A percentile compares a stretch with the other conserved stretches of the same genome.
phyloP scores from a whole-genome alignment of 345 rosid genomes.

The Limnanthes douglasii region DNA sequence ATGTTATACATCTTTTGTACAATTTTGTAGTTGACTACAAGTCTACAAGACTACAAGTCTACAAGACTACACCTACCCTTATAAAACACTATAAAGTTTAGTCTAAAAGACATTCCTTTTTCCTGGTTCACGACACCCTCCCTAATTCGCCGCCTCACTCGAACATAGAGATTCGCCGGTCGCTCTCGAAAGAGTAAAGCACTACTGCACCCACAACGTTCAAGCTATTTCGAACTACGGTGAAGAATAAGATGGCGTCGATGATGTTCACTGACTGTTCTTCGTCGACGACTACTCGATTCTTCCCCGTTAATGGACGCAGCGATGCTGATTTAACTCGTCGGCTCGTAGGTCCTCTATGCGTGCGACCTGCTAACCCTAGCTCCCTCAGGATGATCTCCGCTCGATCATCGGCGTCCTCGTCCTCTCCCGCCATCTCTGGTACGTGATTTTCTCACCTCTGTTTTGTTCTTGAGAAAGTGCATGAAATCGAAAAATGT shows the following conservation, averaged over 20 bases:
- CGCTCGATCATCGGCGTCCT: slow-evolving; percentile 12
- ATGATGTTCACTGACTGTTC: slow-evolving; percentile 26
- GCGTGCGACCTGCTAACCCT: slow-evolving; percentile 6
- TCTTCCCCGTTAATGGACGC: slow-evolving; percentile 18
- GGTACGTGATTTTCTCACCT: slow-evolving; percentile 10
- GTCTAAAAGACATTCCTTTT: no score
- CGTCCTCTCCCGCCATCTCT: slow-evolving; percentile 9
- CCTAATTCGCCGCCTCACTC: no score
- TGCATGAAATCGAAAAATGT: not conserved
- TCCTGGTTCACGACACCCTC: no score
- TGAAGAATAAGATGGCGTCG: slow-evolving; percentile 24
- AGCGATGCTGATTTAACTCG: slow-evolving; percentile 6
- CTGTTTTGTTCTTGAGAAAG: not conserved
- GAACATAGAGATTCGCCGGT: no score
- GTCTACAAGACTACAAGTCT: no score
- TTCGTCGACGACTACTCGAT: slow-evolving; percentile 25
- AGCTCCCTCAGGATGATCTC: slow-evolving; percentile 7
- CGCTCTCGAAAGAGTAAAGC: no score
- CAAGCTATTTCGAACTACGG: no score
- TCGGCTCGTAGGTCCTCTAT: slow-evolving; percentile 16
- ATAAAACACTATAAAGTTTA: no score
- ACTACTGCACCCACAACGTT: no score
- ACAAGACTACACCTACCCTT: no score
- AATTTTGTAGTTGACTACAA: no score
- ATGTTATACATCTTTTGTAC: no score